Evolutionary conservation across 345 rosid species (phyloP), one percentile per base, ranked within the genome.

Genomic region (Camelina sativa): DNA sequence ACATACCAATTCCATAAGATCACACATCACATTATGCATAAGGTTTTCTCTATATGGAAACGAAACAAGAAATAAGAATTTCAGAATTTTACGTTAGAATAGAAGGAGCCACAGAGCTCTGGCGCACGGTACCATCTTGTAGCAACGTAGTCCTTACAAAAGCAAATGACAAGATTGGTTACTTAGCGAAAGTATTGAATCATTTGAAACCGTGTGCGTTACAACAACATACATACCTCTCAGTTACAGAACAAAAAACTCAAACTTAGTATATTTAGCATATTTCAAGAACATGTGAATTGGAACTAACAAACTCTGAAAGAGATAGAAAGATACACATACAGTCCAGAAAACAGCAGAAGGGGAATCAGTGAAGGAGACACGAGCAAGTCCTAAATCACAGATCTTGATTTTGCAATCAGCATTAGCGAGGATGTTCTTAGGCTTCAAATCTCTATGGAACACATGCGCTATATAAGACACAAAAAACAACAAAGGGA

Each of bases 61-160:
- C 28, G 0, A 25, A 50, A 65, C 15, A 22, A 65, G 44, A 47
- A 62, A 63, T n/a, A 44, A n/a, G 68, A 40, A 57, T 4, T 8
- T 13, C 57, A 76, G 28, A 12, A 67, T 4, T 17, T 75, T 83
- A 90, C 99, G 81, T 89, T 95, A 74, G 98, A 92, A 77, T 80
- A 95, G 77, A 95, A 95, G 37, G 91, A 92, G 76, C 99, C 97
- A 69, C 99, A 95, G 55, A 95, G 96, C 82, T 95, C 99, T 41
- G 99, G 98, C 76, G 99, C 99, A 79, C 98, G 97, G 68, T 95
- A 95, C 99, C 99, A 95, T 81, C 98, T 85, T 68, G 99, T 95
- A 50, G 99, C 99, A 74, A 95, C 99, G 70, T 95, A 95, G 86
- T 95, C 99, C 99, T 95, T 79, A 40, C 83, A 62, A 81, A 82